Evolutionary conservation across 106 monocot species (phyloP).

Genomic region (Platanthera zijinensis): DNA sequence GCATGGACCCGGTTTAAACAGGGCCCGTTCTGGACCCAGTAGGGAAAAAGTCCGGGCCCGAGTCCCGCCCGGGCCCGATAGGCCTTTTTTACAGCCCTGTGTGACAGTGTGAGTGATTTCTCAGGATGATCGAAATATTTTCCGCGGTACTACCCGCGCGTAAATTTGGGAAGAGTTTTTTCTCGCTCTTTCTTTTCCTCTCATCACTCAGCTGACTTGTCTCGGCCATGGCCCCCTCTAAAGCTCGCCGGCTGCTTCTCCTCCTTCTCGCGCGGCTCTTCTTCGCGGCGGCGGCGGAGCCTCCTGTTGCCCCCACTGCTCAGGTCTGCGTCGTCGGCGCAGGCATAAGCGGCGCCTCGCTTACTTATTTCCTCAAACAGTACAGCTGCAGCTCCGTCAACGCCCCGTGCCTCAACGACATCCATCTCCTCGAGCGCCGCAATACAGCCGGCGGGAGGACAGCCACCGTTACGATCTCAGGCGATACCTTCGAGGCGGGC

Average conservation of each 20-base stretch:
- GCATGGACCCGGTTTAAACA: too few species aligned
- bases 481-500: slow-evolving; percentile 88
- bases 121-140: too few species aligned
- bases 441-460: slow-evolving; percentile 67
- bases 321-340: slow-evolving; percentile 66
- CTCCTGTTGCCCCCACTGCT: slow-evolving; percentile 4
- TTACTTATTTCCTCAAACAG: slow-evolving; percentile 54
- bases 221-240: not conserved
- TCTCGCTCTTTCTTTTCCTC: too few species aligned
- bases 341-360: slow-evolving; percentile 77
- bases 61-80: too few species aligned
- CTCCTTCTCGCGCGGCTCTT: slow-evolving; percentile 8
- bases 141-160: too few species aligned
- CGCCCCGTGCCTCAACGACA: slow-evolving; percentile 34
- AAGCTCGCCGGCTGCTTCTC: not conserved
- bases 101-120: too few species aligned
- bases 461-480: slow-evolving; percentile 59
- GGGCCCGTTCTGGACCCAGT: too few species aligned
- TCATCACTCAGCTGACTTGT: too few species aligned
- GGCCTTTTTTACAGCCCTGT: too few species aligned
- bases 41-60: too few species aligned
- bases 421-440: slow-evolving; percentile 68
- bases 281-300: not conserved
- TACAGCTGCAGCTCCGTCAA: slow-evolving; percentile 26
- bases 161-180: too few species aligned